Base-by-base conservation (phyloP, 1,284 basidiomycete genomes). In the Pulchroboletus neoregius region DNA sequence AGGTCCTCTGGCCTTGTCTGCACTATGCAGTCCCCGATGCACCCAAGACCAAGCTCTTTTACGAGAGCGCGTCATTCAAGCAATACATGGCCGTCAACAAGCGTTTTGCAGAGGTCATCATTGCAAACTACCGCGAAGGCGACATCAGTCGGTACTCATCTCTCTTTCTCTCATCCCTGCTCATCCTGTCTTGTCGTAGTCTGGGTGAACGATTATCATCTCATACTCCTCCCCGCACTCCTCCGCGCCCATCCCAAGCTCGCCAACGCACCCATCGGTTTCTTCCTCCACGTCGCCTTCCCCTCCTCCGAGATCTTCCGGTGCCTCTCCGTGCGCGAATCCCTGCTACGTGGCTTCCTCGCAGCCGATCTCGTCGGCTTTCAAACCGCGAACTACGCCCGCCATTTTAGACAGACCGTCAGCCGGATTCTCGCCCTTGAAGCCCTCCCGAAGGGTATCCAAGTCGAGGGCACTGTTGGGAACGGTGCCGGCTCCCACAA, bases 281-380 rank as follows among this genome's bases (percentile, higher is more conserved):
- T 93, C 72, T 93, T 94, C 72, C 76, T 92, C 67, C 90, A 93
- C 58, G 89, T 92, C 52, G 86, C 91, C 1, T 94, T 93, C 67
- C 91, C 91, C 0, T 85, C 81, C 8, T 89, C 86, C 18, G 91
- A 94, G 66, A 90, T 93, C 51, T 92, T 93, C 74, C 76, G 90
- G 7, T 92, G 90, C 60, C 73, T 93, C 27, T 79, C 84, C 27
- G 78, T 85, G 2, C 76, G 84, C 44, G 74, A 82, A 50, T 69
- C 76, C 12, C 70, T 92, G 5, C 69, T 93, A 12, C 73, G 77
- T 13, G 91, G 90, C 4, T 68, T 94, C 56, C 80, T 94, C 11
- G 87, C 84, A 8, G 78, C 83, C 3, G 81, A 85, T 56, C 72
- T 84, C 33, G 71, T 86, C 26, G 90, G 89, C 0, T 93, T 94